Base-by-base conservation (phyloP, 257 asterid species). In the Pogostemon cablin region DNA sequence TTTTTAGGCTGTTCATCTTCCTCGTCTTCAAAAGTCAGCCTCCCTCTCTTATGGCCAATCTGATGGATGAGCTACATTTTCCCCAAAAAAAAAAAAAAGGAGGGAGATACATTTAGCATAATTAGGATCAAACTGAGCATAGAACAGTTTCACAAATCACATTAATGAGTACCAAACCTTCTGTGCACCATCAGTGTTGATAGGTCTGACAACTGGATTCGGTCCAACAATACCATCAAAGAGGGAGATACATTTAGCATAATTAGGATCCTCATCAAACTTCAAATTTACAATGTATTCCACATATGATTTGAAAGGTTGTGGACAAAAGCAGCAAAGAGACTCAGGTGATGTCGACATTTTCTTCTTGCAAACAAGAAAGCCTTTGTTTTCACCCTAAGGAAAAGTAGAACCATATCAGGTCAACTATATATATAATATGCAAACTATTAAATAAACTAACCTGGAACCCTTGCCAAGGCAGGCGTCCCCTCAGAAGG, bases 391-490 rank as follows among this genome's bases (percentile, higher is more conserved):
- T 58, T 91, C 98, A 64, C 98, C 98, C 95, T 91, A 75, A 41
- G 46, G 57, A 61, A 53, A 63, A 72, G 44, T 56, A 72, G 55
- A 75, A 75, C 39, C 38, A 44, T 35, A 62, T 69, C 50, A 67
- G 44, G 44, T 37, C 63, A 15, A 25, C 52, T 35, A 38, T 37
- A 41, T 59, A 47, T 54, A 35, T 38, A 52, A 67, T 17, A 53
- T 61, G 46, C 15, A 12, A 44, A 43, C 9, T 56, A 67, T 56
- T 39, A 44, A 72, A 53, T 69, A 47, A 55, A 71, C 77, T 59
- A 7, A 91, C 98, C 96, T 91, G 96, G 82, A 77, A 89, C 48
- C 98, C 98, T 81, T 91, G 98, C 98, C 96, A 91, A 62, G 98
- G 98, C 47, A 91, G 80, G 62, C 93, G 90, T 40, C 98, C 98